Evolutionary conservation across 148 eudicot species (phyloP).

Genomic region (Rhododendron kiyosumense): DNA sequence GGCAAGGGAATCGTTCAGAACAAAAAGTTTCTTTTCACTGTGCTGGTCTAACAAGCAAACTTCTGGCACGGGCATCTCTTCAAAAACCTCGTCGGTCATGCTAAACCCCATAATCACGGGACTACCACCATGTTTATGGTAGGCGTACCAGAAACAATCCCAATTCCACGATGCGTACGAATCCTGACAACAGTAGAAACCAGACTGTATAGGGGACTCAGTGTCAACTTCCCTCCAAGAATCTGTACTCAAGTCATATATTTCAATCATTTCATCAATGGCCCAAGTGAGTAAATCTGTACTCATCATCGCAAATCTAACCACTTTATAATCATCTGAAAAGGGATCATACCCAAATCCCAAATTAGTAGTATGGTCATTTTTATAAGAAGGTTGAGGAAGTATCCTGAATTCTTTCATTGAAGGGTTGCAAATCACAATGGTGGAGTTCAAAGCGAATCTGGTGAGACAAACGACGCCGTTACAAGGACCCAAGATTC

Average conservation of each 20-base stretch:
- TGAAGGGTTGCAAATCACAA: neutral
- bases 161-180: neutral
- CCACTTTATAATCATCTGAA: neutral
- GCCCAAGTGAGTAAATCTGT: neutral
- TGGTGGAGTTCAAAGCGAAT: neutral
- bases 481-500: neutral
- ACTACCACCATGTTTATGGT: neutral
- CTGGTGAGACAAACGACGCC: neutral
- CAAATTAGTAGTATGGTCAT: neutral
- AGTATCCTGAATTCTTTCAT: neutral
- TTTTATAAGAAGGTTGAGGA: neutral
- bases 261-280: neutral
- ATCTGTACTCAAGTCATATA: neutral
- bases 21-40: neutral
- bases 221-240: neutral
- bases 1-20: neutral
- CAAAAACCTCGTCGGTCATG: neutral
- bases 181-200: neutral
- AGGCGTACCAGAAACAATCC: neutral
- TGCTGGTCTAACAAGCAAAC: neutral
- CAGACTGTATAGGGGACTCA: neutral
- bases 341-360: neutral
- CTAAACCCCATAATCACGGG: neutral
- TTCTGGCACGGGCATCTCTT: neutral
- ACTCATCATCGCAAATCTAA: neutral